Percentiles rank a stretch among this genome's conserved stretches.
phyloP scores from a whole-genome alignment of 352 stramenopile genomes.

The Phytophthora macrochlamydospora region DNA sequence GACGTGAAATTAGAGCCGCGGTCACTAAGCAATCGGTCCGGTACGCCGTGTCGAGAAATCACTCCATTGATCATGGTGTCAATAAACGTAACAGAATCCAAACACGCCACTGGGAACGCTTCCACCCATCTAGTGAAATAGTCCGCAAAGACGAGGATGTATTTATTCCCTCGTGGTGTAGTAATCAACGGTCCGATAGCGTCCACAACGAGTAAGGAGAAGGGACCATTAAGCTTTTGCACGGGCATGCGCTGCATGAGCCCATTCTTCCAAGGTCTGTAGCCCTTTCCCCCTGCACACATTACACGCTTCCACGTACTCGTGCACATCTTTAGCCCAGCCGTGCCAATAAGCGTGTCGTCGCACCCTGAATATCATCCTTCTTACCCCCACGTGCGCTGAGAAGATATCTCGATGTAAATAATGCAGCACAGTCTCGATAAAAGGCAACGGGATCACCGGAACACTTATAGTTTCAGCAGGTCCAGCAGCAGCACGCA shows the following conservation, averaged over 20 bases:
- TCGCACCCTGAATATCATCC: conserved; percentile 5
- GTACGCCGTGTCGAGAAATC: background rate
- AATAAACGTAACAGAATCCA: conserved; percentile 1
- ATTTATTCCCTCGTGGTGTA: conserved; percentile 3
- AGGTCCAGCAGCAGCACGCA: background rate
- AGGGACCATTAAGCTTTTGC: conserved; percentile 5
- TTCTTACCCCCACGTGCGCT: background rate
- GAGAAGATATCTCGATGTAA: background rate
- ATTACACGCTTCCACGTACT: background rate
- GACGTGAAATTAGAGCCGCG: conserved; percentile 8
- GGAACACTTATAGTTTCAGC: background rate
- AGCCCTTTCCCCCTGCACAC: conserved; percentile 5
- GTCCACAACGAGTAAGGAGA: conserved; percentile 13
- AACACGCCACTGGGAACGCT: background rate
- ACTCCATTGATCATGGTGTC: conserved; percentile 1
- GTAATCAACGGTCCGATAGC: background rate
- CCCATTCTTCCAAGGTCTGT: conserved; percentile 4
- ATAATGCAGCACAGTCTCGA: background rate
- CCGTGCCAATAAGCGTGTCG: conserved; percentile 7
- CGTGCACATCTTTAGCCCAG: background rate
- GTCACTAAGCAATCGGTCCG: conserved; percentile 6
- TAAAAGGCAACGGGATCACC: background rate
- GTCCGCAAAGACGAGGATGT: conserved; percentile 1
- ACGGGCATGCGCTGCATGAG: conserved; percentile 12
- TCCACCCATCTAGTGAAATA: conserved; percentile 7